Base-by-base conservation (phyloP, 179 eudicot species). In the Pouteria campechiana region DNA sequence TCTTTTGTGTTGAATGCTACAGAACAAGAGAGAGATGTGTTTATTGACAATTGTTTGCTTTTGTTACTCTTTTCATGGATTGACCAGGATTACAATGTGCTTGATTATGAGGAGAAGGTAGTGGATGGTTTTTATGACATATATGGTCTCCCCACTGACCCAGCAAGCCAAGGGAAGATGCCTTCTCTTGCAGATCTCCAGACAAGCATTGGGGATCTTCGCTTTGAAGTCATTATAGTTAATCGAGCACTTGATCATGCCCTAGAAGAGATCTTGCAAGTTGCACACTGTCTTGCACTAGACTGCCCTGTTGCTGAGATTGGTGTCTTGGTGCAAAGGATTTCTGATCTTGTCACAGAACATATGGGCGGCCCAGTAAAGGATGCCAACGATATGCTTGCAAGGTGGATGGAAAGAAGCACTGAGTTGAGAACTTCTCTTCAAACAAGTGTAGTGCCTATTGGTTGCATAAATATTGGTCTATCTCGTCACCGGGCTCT, bases 341-440 rank as follows among this genome's bases (percentile, higher is more conserved):
- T 92, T 46, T 74, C 99, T 50, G 99, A 92, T 59, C 82, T 92
- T 42, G 99, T 87, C 27, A 87, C 83, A 20, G 81, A 75, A 41
- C 92, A 87, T 51, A 63, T 92, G 84, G 99, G 99, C 43, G 99
- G 99, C 12, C 79, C 96, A n/a, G 99, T 87, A 32, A 76, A 47
- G 66, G 96, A 92, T 70, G 92, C 99, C 23, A 77, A 69, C 55
- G 36, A 67, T 46, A 68, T 79, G 48, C 37, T 75, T 59, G 75
- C 74, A 43, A 77, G 60, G 66, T 92, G 99, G 96, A 74, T 59
- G 58, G 94, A 87, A 43, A 77, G 79, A 54, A 79, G 99, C 65
- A 53, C 74, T 38, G 81, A 79, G 52, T 57, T 92, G 67, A 80
- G 78, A 58, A 76, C 92, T 46, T 87, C 94, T 50, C 90, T 87